Base-by-base conservation (phyloP, 805 yeast species). In the Zygoascus biomembranicola region DNA sequence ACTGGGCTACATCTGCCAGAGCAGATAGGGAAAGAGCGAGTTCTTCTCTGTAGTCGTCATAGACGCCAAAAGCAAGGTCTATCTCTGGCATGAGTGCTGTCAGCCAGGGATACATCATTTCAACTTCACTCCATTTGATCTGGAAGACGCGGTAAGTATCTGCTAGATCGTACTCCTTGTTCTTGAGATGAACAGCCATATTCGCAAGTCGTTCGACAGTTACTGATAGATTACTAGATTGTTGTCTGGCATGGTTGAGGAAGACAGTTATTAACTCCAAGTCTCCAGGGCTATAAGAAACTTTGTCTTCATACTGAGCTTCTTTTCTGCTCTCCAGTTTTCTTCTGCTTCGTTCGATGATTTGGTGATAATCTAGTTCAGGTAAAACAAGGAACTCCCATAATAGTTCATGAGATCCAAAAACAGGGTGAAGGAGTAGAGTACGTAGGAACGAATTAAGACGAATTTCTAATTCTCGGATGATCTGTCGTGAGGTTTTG, bases 381-480 rank as follows among this genome's bases (percentile, higher is more conserved):
- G 56, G 63, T n/a, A 60, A 58, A 23, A 61, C 51, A 19, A 57
- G 60, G 58, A 78, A 78, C 50, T 73, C 75, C 75, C 76, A 71
- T 8, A 78, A 41, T 9, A 74, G 58, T 32, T 69, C 75, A 55
- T 73, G 71, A 3, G 67, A 61, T 4, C 62, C 47, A 16, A 72
- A 61, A 3, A 69, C 64, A 13, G 70, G 69, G 57, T 71, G 80
- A 44, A 69, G 64, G 6, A 68, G 55, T 3, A 82, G 56, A n/a
- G 73, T 64, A 18, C 73, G 66, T 13, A 85, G 62, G 37, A 82
- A 68, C 8, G 75, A 57, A 58, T 84, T 84, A 37, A 84, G 57
- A 37, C 71, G 67, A 39, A 75, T 73, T 19, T 81, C 63, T 37
- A 79, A 66, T 35, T 77, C 70, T 32, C 64, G 56, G 55, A 61